A percentile compares a stretch with the other conserved stretches of the same genome.
Evolutionary conservation across 345 rosid genomes (phyloP).

Genomic region (Ceriops tagal): DNA sequence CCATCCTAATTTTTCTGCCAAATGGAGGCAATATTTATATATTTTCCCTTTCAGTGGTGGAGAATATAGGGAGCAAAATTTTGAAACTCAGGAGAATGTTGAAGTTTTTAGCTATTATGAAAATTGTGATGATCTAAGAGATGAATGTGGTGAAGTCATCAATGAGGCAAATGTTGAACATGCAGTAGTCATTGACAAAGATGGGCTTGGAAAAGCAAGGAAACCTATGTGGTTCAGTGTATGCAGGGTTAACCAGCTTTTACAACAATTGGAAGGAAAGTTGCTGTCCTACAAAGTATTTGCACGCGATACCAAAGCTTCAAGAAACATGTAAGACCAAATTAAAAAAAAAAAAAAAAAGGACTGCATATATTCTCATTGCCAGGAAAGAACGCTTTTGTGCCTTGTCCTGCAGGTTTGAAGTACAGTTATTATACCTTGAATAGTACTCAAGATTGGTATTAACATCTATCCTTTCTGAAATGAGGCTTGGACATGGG

Average conservation of each 20-base stretch:
- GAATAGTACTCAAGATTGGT: not conserved
- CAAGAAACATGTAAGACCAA: constrained; percentile 73
- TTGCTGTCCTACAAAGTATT: constrained; percentile 70
- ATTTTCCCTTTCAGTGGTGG: constrained; percentile 66
- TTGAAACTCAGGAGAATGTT: constrained; percentile 27
- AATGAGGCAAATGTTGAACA: constrained; percentile 29
- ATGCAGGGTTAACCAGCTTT: constrained; percentile 63
- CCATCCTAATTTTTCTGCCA: constrained; percentile 96
- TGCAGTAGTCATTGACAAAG: constrained; percentile 22
- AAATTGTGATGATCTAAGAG: constrained; percentile 21
- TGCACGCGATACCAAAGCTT: constrained; percentile 95
- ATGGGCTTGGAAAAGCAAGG: constrained; percentile 36
- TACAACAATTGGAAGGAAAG: constrained; percentile 81
- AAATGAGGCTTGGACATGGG: too few species aligned
- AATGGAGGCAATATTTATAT: constrained; percentile 91
- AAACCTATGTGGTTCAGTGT: constrained; percentile 57
- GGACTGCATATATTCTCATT: not conserved
- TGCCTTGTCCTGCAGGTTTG: not conserved
- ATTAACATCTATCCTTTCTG: not conserved
- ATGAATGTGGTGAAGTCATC: constrained; percentile 29
- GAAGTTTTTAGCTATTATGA: constrained; percentile 24
- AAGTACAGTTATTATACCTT: not conserved
- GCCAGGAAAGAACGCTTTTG: not conserved
- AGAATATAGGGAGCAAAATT: constrained; percentile 35
- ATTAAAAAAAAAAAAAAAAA: not conserved